Conservation (phyloP, 129 eudicot species). For the Solidago caesia region DNA sequence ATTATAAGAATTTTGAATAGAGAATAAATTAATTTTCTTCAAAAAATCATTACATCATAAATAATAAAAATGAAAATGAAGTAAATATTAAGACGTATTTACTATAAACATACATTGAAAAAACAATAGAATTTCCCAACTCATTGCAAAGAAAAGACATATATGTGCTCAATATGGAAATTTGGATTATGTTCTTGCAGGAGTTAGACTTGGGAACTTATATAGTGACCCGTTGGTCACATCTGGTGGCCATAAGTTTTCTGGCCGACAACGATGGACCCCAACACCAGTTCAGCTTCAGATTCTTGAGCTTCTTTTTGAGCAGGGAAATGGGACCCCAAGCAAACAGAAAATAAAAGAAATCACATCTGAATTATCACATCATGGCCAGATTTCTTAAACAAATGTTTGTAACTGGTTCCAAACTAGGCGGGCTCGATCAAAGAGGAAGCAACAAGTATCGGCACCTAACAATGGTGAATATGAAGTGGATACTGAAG, state of each 20-base stretch:
- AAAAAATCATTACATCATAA: too few relatives aligned
- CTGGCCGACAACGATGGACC: slow-evolving; percentile 95
- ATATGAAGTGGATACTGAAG: slow-evolving; percentile 87
- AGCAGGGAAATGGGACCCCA: slow-evolving; percentile 94
- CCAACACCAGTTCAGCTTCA: slow-evolving; percentile 95
- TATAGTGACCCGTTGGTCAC: slow-evolving; percentile 76
- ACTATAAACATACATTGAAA: too few relatives aligned
- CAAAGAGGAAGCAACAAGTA: slow-evolving; percentile 83
- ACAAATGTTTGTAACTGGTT: slow-evolving; percentile 97
- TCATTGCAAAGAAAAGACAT: too few relatives aligned
- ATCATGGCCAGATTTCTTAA: slow-evolving; percentile 91
- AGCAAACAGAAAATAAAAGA: slow-evolving; percentile 99
- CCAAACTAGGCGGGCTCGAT: slow-evolving; percentile 88
- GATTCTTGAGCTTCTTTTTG: slow-evolving; percentile 85
- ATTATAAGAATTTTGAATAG: too few relatives aligned
- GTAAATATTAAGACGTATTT: too few relatives aligned
- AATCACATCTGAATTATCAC: slow-evolving; percentile 78
- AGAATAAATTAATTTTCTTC: too few relatives aligned
- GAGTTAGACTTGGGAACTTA: slow-evolving; percentile 78
- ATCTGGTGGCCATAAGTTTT: slow-evolving; percentile 76
- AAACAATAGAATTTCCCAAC: too few relatives aligned
- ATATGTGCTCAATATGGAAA: background rate
- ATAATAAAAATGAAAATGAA: too few relatives aligned
- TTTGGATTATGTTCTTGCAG: slow-evolving; percentile 39
- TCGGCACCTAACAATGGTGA: slow-evolving; percentile 70